Conservation (phyloP, 2,329 filamentous ascomycete genomes). For the Botrytis elliptica region DNA sequence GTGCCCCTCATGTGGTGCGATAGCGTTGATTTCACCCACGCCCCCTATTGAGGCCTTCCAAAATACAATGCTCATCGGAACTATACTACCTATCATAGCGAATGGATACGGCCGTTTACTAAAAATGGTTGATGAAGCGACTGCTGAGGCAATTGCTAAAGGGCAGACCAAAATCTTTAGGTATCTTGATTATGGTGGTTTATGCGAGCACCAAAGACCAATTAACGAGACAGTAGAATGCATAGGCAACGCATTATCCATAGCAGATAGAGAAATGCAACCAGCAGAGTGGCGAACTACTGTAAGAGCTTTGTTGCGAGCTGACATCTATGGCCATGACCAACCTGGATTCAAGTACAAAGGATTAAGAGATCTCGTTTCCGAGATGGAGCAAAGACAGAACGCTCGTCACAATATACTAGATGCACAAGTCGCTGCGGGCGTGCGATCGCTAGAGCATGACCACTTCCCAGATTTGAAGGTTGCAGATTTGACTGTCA, state of each 20-base stretch:
- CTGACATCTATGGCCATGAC: conserved; percentile 57
- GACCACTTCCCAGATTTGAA: conserved; percentile 6
- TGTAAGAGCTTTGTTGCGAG: conserved; percentile 53
- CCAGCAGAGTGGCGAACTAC: conserved; percentile 54
- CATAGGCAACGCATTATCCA: background rate
- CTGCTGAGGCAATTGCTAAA: conserved; percentile 45
- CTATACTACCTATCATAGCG: conserved; percentile 56
- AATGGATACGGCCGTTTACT: conserved; percentile 58
- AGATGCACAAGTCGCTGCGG: conserved; percentile 47
- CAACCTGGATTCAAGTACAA: conserved; percentile 41
- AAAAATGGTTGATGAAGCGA: conserved; percentile 53
- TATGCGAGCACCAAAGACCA: conserved; percentile 24
- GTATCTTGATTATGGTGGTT: conserved; percentile 36
- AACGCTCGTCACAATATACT: conserved; percentile 49
- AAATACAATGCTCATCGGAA: conserved; percentile 57
- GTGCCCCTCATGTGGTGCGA: conserved; percentile 51
- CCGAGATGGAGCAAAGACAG: conserved; percentile 52
- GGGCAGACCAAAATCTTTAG: conserved; percentile 39
- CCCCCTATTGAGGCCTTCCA: conserved; percentile 53
- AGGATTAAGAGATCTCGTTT: conserved; percentile 55
- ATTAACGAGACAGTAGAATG: conserved; percentile 20
- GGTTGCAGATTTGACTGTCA: conserved; percentile 33
- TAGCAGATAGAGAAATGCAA: conserved; percentile 43
- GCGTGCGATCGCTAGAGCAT: conserved; percentile 32
- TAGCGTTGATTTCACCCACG: conserved; percentile 41